Percentiles rank a stretch among this genome's conserved stretches.
phyloP scores from a whole-genome alignment of 176 grass and related monocot species.

The Lolium rigidum region DNA sequence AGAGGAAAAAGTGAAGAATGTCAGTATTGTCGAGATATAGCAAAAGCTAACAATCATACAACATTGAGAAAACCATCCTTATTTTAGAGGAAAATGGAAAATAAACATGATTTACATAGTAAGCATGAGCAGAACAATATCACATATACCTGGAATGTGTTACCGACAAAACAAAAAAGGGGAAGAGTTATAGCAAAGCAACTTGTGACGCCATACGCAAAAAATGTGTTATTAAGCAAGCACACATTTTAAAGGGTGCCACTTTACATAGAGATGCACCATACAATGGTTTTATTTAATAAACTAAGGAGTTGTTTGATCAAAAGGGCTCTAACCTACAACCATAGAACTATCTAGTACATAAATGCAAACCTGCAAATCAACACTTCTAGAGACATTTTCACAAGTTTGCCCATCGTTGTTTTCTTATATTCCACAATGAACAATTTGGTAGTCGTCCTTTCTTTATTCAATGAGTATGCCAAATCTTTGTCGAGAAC shows the following conservation, averaged over 20 bases:
- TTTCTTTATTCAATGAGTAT: conserved; percentile 50
- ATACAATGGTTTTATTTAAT: too few species aligned
- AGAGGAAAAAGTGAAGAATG: background rate
- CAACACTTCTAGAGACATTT: conserved; percentile 44
- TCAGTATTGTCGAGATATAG: background rate
- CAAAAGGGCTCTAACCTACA: background rate
- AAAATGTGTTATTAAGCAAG: too few species aligned
- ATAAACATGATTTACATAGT: too few species aligned
- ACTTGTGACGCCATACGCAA: too few species aligned
- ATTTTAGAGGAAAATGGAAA: too few species aligned
- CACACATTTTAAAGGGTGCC: conserved; percentile 17
- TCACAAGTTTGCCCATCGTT: conserved; percentile 4
- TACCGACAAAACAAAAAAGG: too few species aligned
- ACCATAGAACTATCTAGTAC: background rate
- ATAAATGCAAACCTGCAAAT: conserved; percentile 48
- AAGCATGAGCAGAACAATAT: too few species aligned
- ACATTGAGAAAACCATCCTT: background rate
- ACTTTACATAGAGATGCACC: too few species aligned
- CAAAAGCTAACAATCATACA: background rate
- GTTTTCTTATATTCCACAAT: background rate
- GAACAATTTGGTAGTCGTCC: background rate
- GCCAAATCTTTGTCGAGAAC: conserved; percentile 41
- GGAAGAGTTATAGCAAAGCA: too few species aligned
- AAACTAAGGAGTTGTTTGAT: too few species aligned
- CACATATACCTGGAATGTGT: too few species aligned